Evolutionary conservation across 2,329 filamentous ascomycete species (phyloP), one percentile per base, ranked within the genome.

Genomic region (Venturiaceae sp.): DNA sequence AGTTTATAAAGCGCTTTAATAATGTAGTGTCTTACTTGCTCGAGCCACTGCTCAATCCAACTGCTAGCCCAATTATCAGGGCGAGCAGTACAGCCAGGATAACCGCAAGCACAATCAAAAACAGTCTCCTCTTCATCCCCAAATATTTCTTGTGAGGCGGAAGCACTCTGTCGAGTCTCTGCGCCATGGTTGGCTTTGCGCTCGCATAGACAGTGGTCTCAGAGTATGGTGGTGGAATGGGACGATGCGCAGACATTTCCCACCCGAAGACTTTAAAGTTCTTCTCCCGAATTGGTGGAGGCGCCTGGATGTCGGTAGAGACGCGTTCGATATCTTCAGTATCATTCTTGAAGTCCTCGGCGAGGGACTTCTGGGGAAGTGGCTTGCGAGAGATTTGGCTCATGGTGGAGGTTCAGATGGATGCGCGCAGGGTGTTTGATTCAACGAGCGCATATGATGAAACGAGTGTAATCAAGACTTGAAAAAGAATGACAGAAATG

Each of bases 11-110:
- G 34, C 16, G n/a, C n/a, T 6, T 4, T 54, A 21, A 19, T 28
- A 14, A 19, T 9, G 11, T n/a, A 41, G 26, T 28, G 21, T 21
- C 58, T 32, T 47, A 59, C 58, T 50, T 55, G 41, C 33, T 37
- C 23, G 14, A 28, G 36, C 57, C 19, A 21, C 26, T 50, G 26
- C 23, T 37, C 32, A 60, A 19, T 11, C 59, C 59, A 32, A 60
- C 57, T 5, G 37, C 44, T 11, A 60, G 57, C n/a, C 59, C 59
- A 34, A 55, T 46, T 11, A 50, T 41, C 6, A 60, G 33, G 13
- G 44, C 59, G 19, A 60, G 28, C 6, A 60, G 9, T 28, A 46
- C 28, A 13, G 47, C 7, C 7, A 60, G 28, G 11, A 59, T 14
- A 7, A 32, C 59, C 16, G 39, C 41, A 34, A 41, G n/a, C 19